Conservation (phyloP, 176 grass and related monocot genomes). For the Leersia perrieri region DNA sequence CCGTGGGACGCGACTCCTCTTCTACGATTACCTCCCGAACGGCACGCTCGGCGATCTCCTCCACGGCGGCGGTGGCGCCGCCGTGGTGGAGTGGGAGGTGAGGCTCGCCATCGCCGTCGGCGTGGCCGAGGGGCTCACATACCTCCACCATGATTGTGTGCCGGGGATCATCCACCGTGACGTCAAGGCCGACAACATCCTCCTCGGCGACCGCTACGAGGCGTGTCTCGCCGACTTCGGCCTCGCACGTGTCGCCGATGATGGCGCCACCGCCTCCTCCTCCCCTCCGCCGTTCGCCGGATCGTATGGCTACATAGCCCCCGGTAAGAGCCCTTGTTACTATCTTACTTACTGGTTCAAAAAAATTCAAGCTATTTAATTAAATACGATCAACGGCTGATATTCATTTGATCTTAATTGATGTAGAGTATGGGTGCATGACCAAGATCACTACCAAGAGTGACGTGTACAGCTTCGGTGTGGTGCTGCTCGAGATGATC, state of each 20-base stretch:
- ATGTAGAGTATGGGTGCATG: conserved; percentile 81
- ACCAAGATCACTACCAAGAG: conserved; percentile 92
- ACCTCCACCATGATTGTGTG: conserved; percentile 91
- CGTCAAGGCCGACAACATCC: conserved; percentile 89
- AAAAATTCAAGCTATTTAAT: background rate
- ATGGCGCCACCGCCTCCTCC: conserved; percentile 38
- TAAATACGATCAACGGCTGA: background rate
- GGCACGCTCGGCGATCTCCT: conserved; percentile 68
- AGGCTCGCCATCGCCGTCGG: conserved; percentile 71
- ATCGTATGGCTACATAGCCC: conserved; percentile 95
- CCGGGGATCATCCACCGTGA: conserved; percentile 80
- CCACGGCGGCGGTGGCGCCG: conserved; percentile 16
- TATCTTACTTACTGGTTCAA: too few relatives aligned
- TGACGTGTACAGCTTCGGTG: conserved; percentile 94
- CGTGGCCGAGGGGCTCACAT: conserved; percentile 72
- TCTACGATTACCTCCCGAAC: conserved; percentile 94
- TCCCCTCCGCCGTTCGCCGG: conserved; percentile 74
- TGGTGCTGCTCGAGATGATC: conserved; percentile 78
- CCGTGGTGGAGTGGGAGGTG: conserved; percentile 81
- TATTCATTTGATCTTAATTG: background rate
- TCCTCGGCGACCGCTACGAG: conserved; percentile 81
- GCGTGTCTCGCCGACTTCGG: conserved; percentile 88
- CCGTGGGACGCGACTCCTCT: conserved; percentile 67
- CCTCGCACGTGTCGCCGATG: conserved; percentile 56
- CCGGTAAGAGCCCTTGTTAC: conserved; percentile 35